phyloP scores from a whole-genome alignment of 805 yeast genomes.

The Wickerhamiella galacta region DNA sequence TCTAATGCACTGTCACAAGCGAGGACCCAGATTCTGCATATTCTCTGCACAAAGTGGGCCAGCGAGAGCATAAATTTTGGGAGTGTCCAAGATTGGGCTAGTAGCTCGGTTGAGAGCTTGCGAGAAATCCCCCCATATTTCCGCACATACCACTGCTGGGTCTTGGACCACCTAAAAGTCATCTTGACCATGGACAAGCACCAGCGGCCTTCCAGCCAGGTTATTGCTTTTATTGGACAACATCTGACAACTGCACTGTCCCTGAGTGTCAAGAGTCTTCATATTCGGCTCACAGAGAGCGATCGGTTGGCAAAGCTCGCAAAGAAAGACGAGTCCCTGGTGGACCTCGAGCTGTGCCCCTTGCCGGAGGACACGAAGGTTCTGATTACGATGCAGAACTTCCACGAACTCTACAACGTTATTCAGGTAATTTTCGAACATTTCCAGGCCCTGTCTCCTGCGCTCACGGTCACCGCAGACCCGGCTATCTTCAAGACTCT shows the following conservation, averaged over 20 bases:
- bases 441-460: slow-evolving; percentile 6
- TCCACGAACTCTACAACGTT: slow-evolving; percentile 31
- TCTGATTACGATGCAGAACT: slow-evolving; percentile 36
- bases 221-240: neutral
- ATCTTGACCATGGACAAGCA: neutral
- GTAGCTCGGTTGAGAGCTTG: slow-evolving; percentile 20
- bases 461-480: neutral
- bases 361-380: slow-evolving; percentile 34
- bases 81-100: slow-evolving; percentile 27
- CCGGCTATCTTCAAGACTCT: neutral
- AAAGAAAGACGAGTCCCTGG: slow-evolving; percentile 2
- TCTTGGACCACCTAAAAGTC: slow-evolving; percentile 8
- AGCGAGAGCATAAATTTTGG: slow-evolving; percentile 30
- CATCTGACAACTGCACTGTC: neutral
- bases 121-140: slow-evolving; percentile 25
- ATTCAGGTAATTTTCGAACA: slow-evolving; percentile 28
- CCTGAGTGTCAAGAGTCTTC: neutral
- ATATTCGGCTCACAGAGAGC: neutral
- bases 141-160: slow-evolving; percentile 24
- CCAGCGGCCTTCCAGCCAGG: neutral
- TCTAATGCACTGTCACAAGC: slow-evolving; percentile 11
- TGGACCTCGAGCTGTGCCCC: slow-evolving; percentile 26
- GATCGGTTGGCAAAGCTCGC: neutral
- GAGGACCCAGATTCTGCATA: slow-evolving; percentile 30
- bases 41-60: slow-evolving; percentile 34